Evolutionary conservation across 2,329 filamentous ascomycete genomes (phyloP).

Genomic region (Aspergillus alliaceus): DNA sequence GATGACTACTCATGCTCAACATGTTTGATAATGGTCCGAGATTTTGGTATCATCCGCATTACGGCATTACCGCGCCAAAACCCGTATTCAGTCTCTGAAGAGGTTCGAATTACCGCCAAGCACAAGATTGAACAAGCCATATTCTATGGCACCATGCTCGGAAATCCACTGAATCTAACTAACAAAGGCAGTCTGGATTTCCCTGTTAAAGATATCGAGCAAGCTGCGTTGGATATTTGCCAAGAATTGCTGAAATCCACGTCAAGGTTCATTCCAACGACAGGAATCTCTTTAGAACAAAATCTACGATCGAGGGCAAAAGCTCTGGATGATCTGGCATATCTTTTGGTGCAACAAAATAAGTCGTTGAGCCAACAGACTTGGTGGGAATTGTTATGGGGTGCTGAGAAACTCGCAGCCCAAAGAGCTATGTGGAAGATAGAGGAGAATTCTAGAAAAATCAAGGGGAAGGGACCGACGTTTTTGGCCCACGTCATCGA

Average conservation of each 20-base stretch:
- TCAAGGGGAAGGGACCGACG: constrained; percentile 62
- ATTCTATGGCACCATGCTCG: constrained; percentile 79
- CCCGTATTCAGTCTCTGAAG: constrained; percentile 50
- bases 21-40: constrained; percentile 57
- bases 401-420: constrained; percentile 86
- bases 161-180: constrained; percentile 86
- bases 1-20: constrained; percentile 40
- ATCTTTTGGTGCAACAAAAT: constrained; percentile 64
- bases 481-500: constrained; percentile 73
- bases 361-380: constrained; percentile 65
- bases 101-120: constrained; percentile 68
- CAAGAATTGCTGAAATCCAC: constrained; percentile 76
- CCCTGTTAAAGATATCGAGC: constrained; percentile 66
- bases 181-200: constrained; percentile 67
- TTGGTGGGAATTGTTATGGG: constrained; percentile 79
- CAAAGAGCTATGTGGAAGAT: constrained; percentile 76
- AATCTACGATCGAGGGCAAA: constrained; percentile 73
- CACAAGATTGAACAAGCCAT: constrained; percentile 92
- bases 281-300: constrained; percentile 74
- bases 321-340: constrained; percentile 73
- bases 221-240: constrained; percentile 77
- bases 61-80: constrained; percentile 38
- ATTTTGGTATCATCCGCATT: constrained; percentile 59
- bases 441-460: constrained; percentile 68
- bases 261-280: constrained; percentile 70